Percentiles rank a stretch among this genome's conserved stretches.
Evolutionary conservation across 305 asterid species (phyloP).

Genomic region (Striga hermonthica): DNA sequence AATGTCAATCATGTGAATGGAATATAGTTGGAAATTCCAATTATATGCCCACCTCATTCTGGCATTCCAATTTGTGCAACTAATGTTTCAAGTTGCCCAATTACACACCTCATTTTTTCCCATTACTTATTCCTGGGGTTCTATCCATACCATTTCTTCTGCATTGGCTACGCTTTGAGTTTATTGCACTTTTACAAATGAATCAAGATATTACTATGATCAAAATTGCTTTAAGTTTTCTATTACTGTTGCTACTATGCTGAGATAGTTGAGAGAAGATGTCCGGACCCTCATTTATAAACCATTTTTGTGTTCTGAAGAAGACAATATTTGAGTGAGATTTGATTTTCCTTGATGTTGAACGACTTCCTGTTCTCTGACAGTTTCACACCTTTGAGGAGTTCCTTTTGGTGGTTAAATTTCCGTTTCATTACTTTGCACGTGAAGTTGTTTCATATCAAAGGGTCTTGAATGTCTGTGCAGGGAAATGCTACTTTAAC

Average conservation of each 20-base stretch:
- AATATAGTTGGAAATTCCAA: background rate
- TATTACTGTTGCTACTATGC: background rate
- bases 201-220: background rate
- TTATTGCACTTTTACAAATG: background rate
- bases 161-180: background rate
- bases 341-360: constrained; percentile 1
- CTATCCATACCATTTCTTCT: constrained; percentile 11
- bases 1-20: background rate
- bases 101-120: background rate
- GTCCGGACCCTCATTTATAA: constrained; percentile 14
- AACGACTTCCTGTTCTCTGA: constrained; percentile 12
- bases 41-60: background rate
- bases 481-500: constrained; percentile 72
- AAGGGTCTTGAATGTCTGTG: constrained; percentile 30
- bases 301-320: constrained; percentile 21
- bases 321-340: background rate
- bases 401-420: background rate
- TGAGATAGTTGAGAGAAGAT: constrained; percentile 5
- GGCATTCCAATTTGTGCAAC: background rate
- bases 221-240: constrained; percentile 1
- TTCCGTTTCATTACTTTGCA: constrained; percentile 18
- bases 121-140: constrained; percentile 1
- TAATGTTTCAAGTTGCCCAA: constrained; percentile 3
- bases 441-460: constrained; percentile 25
- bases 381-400: constrained; percentile 17